Base-by-base conservation (phyloP, 1,284 basidiomycete genomes). In the Apiotrichum laibachii region DNA sequence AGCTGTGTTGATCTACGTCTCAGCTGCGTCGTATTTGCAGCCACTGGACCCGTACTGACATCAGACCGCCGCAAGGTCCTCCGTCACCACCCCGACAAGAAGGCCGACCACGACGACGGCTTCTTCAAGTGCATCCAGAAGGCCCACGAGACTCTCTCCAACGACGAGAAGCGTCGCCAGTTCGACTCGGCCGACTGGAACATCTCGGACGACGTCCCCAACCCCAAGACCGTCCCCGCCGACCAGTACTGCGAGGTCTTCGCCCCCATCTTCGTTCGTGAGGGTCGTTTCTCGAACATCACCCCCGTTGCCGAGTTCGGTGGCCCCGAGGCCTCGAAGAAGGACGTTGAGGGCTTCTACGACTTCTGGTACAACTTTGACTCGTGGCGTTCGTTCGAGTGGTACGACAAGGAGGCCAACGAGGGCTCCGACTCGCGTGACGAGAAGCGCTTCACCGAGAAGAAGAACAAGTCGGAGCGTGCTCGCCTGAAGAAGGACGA, bases 111-210 rank as follows among this genome's bases (percentile, higher is more conserved):
- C 81, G 94, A 98, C 80, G 95, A 99, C 75, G 87, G 88, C 5
- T 99, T 99, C 84, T 99, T 99, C 90, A 99, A 99, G 81, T 99
- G 95, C 77, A 97, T 99, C 70, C 88, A 91, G 80, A 99, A 99
- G 79, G 93, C 94, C 21, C 86, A 89, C 79, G 95, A 99, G 71
- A 87, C 93, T 46, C 86, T 99, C 54, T 89, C 87, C 59, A 85
- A 95, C 80, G 77, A 85, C 19, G 93, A 97, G 73, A 88, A 87
- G 71, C 87, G 93, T 65, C 87, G 91, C 52, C 93, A 98, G 78
- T 99, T 97, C 79, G 96, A 99, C 80, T 96, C 92, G 2, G 89
- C 95, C 59, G 95, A 99, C 79, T 90, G 90, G 55, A 85, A 86
- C 54, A 80, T 90, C 65, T 87, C 94, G 72, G 88, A 91, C 64